Conservation (phyloP, 352 stramenopile genomes). For the Phytopythium delawarense region DNA sequence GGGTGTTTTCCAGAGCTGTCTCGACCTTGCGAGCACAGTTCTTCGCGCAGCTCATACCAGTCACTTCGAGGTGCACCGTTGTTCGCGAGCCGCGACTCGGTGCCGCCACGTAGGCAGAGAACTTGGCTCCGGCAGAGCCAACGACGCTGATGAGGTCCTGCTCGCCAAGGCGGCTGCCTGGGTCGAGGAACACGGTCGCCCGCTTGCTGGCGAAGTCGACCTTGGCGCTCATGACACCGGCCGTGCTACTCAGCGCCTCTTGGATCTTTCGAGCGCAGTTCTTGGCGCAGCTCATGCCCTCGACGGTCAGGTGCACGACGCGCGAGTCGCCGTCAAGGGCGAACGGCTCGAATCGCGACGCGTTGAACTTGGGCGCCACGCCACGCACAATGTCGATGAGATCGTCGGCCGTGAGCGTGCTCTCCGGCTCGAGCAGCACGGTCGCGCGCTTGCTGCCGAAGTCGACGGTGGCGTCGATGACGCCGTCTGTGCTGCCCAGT, state of each 20-base stretch:
- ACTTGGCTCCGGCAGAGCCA: conserved; percentile 52
- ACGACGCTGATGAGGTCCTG: conserved; percentile 62
- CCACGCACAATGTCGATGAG: conserved; percentile 56
- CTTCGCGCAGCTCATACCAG: conserved; percentile 80
- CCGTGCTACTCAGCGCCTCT: conserved; percentile 41
- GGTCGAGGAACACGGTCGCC: conserved; percentile 76
- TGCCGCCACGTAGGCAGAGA: conserved; percentile 43
- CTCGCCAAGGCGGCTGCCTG: conserved; percentile 58
- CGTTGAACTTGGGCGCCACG: conserved; percentile 44
- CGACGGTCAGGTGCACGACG: conserved; percentile 63
- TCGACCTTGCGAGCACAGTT: conserved; percentile 79
- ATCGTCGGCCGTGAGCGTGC: conserved; percentile 55
- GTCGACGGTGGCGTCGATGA: conserved; percentile 69
- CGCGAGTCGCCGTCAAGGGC: conserved; percentile 51
- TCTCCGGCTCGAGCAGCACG: conserved; percentile 60
- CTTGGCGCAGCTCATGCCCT: conserved; percentile 75
- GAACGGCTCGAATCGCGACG: conserved; percentile 65
- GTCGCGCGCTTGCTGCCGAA: conserved; percentile 67
- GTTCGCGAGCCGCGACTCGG: conserved; percentile 37
- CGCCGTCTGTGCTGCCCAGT: conserved; percentile 40
- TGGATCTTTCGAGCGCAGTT: conserved; percentile 81
- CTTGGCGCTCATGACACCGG: conserved; percentile 72
- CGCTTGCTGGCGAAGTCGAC: conserved; percentile 75
- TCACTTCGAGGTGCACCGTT: conserved; percentile 50
- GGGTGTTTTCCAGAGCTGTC: conserved; percentile 35